phyloP scores from a whole-genome alignment of 768 basidiomycete species.

The Tylopilus sp. region DNA sequence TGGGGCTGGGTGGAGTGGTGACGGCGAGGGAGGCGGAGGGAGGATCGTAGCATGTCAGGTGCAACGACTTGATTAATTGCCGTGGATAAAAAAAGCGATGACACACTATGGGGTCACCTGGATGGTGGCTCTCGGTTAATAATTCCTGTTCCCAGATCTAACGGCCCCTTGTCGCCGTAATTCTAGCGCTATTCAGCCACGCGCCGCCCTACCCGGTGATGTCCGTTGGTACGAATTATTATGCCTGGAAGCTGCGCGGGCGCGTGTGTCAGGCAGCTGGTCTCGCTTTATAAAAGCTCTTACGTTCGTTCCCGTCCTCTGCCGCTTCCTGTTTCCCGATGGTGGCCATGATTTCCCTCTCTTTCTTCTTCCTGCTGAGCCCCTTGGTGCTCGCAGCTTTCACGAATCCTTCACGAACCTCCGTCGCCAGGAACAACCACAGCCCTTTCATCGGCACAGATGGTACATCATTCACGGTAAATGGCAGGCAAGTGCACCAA shows the following conservation, averaged over 20 bases:
- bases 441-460: slow-evolving; percentile 44
- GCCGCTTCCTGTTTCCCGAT: background rate
- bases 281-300: slow-evolving; percentile 14
- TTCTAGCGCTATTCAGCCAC: too few species aligned
- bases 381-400: slow-evolving; percentile 31
- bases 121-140: too few species aligned
- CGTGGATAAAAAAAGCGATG: background rate
- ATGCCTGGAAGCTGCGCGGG: background rate
- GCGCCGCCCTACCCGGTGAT: background rate
- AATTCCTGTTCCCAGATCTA: too few species aligned
- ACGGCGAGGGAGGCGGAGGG: slow-evolving; percentile 13
- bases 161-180: background rate
- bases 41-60: slow-evolving; percentile 14
- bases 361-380: slow-evolving; percentile 26
- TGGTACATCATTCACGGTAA: slow-evolving; percentile 48
- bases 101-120: too few species aligned
- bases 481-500: slow-evolving; percentile 43
- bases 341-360: slow-evolving; percentile 35
- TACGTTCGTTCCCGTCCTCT: background rate
- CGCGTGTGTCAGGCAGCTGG: slow-evolving; percentile 12
- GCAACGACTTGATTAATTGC: background rate
- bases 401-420: slow-evolving; percentile 32
- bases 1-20: slow-evolving; percentile 10
- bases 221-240: slow-evolving; percentile 1
- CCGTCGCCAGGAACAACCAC: slow-evolving; percentile 30